Percentiles rank a stretch among this genome's conserved stretches.
Conservation (phyloP, 768 basidiomycete species). For the Leucocoprinus birnbaumii region DNA sequence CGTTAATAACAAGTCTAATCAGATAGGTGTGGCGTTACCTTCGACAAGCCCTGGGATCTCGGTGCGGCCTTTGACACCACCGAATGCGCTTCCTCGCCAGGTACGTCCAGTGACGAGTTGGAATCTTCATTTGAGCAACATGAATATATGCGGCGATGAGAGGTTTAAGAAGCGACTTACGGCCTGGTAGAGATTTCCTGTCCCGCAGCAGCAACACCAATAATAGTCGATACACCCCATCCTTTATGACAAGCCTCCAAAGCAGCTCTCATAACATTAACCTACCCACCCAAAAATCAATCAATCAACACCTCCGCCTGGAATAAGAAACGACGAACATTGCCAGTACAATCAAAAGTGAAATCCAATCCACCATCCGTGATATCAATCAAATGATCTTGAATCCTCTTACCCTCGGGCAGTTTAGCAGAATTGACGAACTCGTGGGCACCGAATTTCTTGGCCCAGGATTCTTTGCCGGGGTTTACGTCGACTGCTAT, state of each 20-base stretch:
- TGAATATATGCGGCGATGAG: conserved; percentile 1
- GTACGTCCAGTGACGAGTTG: conserved; percentile 80
- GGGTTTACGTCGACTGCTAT: conserved; percentile 93
- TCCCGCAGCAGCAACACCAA: conserved; percentile 96
- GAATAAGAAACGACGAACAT: conserved; percentile 34
- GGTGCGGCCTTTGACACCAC: conserved; percentile 96
- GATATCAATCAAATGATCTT: conserved; percentile 85
- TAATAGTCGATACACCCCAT: conserved; percentile 95
- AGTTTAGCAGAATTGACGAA: conserved; percentile 83
- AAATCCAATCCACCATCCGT: conserved; percentile 97
- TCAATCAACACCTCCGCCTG: background rate
- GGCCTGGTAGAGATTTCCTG: conserved; percentile 92
- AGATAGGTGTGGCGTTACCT: conserved; percentile 40
- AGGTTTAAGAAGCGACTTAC: conserved; percentile 35
- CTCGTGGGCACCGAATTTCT: conserved; percentile 92
- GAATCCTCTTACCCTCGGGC: conserved; percentile 78
- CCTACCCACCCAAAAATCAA: conserved; percentile 36
- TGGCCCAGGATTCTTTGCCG: conserved; percentile 82
- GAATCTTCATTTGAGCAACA: conserved; percentile 16
- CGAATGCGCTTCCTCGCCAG: conserved; percentile 96
- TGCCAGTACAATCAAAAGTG: conserved; percentile 97
- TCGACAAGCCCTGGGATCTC: conserved; percentile 93
- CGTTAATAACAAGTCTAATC: conserved; percentile 3
- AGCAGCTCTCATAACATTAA: conserved; percentile 91
- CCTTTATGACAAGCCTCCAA: conserved; percentile 99